phyloP scores from a whole-genome alignment of 2,329 filamentous ascomycete species.

The Botrytis fabae region DNA sequence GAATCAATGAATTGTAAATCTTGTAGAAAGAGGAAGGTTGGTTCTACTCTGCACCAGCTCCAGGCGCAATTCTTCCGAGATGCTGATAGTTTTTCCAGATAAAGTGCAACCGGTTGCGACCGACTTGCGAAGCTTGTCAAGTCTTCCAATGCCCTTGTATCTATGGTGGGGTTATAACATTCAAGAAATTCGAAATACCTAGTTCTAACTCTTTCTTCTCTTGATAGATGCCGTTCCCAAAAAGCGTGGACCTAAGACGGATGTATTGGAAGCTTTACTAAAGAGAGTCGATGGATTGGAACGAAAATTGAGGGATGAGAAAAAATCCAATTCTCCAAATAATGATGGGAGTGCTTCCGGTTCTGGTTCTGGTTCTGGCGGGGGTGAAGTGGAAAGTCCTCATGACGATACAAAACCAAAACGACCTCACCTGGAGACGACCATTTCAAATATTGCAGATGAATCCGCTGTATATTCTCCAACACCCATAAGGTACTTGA shows the following conservation, averaged over 20 bases:
- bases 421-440: constrained; percentile 42
- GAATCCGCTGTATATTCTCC: constrained; percentile 49
- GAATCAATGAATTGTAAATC: constrained; percentile 97
- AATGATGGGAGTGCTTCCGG: constrained; percentile 29
- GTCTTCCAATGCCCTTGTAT: constrained; percentile 86
- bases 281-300: constrained; percentile 86
- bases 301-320: constrained; percentile 72
- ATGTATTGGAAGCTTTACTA: constrained; percentile 79
- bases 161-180: constrained; percentile 66
- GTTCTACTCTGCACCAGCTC: constrained; percentile 28
- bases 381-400: constrained; percentile 31
- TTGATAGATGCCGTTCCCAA: constrained; percentile 78
- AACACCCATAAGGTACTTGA: constrained; percentile 43
- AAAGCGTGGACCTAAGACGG: constrained; percentile 86
- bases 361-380: constrained; percentile 25
- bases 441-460: constrained; percentile 39
- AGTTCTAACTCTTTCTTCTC: constrained; percentile 21
- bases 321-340: constrained; percentile 44
- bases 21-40: constrained; percentile 86
- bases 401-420: constrained; percentile 44
- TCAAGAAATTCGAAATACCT: background rate
- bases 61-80: constrained; percentile 29
- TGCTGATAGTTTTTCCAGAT: constrained; percentile 57
- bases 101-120: constrained; percentile 84
- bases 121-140: constrained; percentile 84